Conservation (phyloP, 768 basidiomycete genomes). For the Agaricus sinodeliciosus region DNA sequence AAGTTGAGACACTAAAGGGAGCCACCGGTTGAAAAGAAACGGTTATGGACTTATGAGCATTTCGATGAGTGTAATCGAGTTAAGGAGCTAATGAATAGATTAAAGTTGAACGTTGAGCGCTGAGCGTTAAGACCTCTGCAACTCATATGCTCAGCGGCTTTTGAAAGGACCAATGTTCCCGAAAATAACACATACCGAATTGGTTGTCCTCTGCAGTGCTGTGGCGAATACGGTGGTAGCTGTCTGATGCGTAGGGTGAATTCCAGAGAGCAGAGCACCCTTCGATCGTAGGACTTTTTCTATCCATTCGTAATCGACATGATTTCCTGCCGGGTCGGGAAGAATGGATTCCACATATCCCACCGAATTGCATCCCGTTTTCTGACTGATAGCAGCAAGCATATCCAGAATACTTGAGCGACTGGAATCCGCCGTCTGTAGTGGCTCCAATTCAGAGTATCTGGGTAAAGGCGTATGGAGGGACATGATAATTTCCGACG, state of each 20-base stretch:
- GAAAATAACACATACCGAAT: background rate
- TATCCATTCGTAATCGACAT: background rate
- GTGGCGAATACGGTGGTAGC: background rate
- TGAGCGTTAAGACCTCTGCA: too few species aligned
- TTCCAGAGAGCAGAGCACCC: background rate
- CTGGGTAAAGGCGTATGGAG: background rate
- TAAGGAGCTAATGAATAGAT: too few species aligned
- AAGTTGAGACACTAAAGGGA: too few species aligned
- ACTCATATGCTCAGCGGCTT: background rate
- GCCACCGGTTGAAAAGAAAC: too few species aligned
- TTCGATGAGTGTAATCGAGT: too few species aligned
- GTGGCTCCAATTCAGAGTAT: background rate
- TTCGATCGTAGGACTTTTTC: background rate
- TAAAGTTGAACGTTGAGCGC: too few species aligned
- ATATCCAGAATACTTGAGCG: background rate
- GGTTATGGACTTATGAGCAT: too few species aligned
- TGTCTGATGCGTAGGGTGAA: slow-evolving; percentile 6
- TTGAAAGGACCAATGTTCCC: background rate
- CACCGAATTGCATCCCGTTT: background rate
- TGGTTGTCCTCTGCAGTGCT: background rate
- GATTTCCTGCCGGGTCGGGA: background rate
- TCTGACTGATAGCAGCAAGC: background rate
- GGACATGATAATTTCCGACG: background rate
- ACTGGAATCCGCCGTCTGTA: background rate
- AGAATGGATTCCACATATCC: slow-evolving; percentile 1